Evolutionary conservation across 2,329 filamentous ascomycete genomes (phyloP).

Genomic region (Chrysoporthe deuterocubensis): DNA sequence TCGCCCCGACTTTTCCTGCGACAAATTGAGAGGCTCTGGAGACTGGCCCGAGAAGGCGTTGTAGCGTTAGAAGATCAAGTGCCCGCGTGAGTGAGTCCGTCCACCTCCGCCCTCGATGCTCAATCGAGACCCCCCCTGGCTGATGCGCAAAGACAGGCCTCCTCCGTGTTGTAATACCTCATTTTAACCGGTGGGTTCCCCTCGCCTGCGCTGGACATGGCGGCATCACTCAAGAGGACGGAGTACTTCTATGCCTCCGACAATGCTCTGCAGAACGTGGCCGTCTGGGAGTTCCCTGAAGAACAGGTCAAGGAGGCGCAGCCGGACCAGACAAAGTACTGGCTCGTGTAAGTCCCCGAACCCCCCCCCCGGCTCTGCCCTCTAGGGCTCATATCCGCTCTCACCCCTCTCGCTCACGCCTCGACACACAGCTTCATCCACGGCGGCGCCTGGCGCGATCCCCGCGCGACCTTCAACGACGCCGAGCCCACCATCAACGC

Average conservation of each 20-base stretch:
- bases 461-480: slow-evolving; percentile 49
- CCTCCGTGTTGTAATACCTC: background rate
- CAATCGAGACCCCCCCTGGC: background rate
- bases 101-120: background rate
- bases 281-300: slow-evolving; percentile 28
- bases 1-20: background rate
- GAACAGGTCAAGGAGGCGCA: background rate
- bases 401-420: background rate
- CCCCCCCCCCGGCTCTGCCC: background rate
- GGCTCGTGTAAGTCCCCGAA: slow-evolving; percentile 25
- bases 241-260: slow-evolving; percentile 25
- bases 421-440: slow-evolving; percentile 54
- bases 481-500: slow-evolving; percentile 50
- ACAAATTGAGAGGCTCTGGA: background rate
- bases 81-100: background rate
- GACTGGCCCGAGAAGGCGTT: background rate
- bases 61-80: background rate
- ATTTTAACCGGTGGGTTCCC: background rate
- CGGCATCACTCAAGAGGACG: slow-evolving; percentile 23
- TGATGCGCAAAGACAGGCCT: background rate
- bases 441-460: slow-evolving; percentile 68
- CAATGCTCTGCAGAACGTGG: slow-evolving; percentile 28
- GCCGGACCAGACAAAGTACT: slow-evolving; percentile 21
- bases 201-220: background rate
- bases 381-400: no score